phyloP scores from a whole-genome alignment of 208 protist genomes.

The Leishmania amazonensis region DNA sequence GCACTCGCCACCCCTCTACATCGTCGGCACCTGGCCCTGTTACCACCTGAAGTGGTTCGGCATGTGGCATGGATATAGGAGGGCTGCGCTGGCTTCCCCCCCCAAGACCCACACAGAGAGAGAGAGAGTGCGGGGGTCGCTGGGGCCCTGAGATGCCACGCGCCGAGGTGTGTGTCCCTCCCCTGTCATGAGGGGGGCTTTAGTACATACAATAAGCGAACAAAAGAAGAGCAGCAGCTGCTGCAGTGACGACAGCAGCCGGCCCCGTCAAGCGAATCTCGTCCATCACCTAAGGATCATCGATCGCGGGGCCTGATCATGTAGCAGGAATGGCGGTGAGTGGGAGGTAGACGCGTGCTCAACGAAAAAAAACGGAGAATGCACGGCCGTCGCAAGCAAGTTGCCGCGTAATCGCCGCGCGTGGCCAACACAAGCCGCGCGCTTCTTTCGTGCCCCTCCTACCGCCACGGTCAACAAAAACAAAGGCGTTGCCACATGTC shows the following conservation, averaged over 20 bases:
- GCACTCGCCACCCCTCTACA: not conserved
- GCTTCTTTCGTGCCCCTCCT: too few species aligned
- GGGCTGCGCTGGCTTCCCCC: not conserved
- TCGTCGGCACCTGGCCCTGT: not conserved
- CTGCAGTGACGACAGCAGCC: not conserved
- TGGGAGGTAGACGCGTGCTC: not conserved
- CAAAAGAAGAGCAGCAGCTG: not conserved
- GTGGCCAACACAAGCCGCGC: not conserved
- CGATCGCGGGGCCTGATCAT: not conserved
- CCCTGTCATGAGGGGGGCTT: not conserved
- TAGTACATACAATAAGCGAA: not conserved
- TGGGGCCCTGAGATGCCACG: not conserved
- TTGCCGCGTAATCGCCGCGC: not conserved
- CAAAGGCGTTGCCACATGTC: not conserved
- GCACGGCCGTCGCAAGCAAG: not conserved
- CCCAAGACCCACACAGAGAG: not conserved
- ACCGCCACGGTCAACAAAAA: not conserved
- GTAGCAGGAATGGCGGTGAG: not conserved
- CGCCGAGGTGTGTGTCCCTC: not conserved
- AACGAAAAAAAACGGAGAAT: not conserved
- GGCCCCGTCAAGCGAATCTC: not conserved
- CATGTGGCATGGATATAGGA: not conserved
- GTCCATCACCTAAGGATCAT: too few species aligned
- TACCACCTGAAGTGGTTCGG: not conserved
- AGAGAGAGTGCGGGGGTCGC: not conserved